phyloP scores from a whole-genome alignment of 192 early-diverging fungal genomes.

The Podila minutissima region DNA sequence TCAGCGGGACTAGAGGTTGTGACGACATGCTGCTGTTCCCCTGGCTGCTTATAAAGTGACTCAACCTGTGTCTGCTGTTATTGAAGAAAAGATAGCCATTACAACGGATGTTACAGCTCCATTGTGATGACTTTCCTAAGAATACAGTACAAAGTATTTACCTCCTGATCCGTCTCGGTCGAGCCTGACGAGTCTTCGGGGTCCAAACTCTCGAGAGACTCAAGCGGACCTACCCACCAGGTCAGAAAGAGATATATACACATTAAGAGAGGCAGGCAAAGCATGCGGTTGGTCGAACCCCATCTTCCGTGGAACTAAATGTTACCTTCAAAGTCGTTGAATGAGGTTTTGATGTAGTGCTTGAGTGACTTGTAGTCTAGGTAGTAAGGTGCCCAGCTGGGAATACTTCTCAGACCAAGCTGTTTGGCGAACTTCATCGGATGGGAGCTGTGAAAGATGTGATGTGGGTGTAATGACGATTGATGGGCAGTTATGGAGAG shows the following conservation, averaged over 20 bases:
- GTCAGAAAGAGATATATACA: not conserved
- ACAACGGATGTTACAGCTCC: not conserved
- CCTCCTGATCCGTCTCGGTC: constrained; percentile 7
- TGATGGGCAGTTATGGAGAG: not conserved
- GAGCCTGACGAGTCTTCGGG: constrained; percentile 9
- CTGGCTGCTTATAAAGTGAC: too few relatives aligned
- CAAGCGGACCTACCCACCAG: constrained; percentile 16
- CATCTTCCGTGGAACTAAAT: not conserved
- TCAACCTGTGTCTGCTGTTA: too few relatives aligned
- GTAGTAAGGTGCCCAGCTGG: constrained; percentile 62
- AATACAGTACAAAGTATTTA: not conserved
- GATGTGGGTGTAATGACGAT: not conserved
- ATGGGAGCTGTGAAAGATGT: not conserved
- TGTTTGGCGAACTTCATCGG: constrained; percentile 70
- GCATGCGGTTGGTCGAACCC: too few relatives aligned
- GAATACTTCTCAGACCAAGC: constrained; percentile 59
- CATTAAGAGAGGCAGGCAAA: too few relatives aligned
- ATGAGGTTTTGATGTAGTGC: constrained; percentile 52
- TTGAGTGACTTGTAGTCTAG: constrained; percentile 65
- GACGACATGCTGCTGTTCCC: too few relatives aligned
- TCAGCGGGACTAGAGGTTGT: too few relatives aligned
- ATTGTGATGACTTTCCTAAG: not conserved
- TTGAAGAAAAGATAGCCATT: not conserved
- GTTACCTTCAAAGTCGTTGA: constrained; percentile 34
- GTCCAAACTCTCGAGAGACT: constrained; percentile 34